Conservation (phyloP, 2,329 filamentous ascomycete genomes). For the Colletotrichum lupini region DNA sequence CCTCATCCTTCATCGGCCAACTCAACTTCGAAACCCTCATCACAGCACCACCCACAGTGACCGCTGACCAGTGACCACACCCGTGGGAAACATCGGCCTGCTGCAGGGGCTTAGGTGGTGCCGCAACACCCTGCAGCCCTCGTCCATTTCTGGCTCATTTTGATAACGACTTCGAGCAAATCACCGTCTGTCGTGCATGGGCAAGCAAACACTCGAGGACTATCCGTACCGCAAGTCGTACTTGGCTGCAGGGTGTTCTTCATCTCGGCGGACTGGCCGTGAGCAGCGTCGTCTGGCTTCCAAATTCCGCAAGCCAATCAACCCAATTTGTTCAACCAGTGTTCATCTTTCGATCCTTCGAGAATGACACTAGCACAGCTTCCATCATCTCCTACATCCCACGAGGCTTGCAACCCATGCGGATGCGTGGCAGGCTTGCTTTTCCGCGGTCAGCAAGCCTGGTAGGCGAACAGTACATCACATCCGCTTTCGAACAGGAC, state of each 20-base stretch:
- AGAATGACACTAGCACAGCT: slow-evolving; percentile 8
- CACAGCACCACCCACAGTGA: not conserved
- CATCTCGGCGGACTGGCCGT: not conserved
- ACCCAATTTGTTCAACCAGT: not conserved
- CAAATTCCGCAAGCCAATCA: not conserved
- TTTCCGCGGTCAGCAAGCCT: not conserved
- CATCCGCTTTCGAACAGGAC: not conserved
- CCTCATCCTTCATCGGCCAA: not conserved
- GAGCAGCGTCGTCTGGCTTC: not conserved
- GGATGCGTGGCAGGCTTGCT: not conserved
- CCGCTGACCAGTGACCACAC: not conserved
- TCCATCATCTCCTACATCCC: not conserved
- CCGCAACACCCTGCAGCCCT: slow-evolving; percentile 15
- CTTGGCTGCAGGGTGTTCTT: not conserved
- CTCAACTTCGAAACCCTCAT: not conserved
- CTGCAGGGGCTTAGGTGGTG: slow-evolving; percentile 21
- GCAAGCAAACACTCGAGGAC: not conserved
- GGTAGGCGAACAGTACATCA: not conserved
- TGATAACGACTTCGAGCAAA: slow-evolving; percentile 9
- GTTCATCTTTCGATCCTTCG: slow-evolving; percentile 16
- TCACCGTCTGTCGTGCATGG: not conserved
- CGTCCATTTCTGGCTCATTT: slow-evolving; percentile 3
- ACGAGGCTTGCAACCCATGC: not conserved
- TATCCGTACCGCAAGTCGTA: not conserved
- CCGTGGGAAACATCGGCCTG: slow-evolving; percentile 2